These are phyloP conservation scores for Colletotrichum liaoningense DNA, from an alignment of 2,329 filamentous ascomycete genomes.

Conservation along the genomic window DNA sequence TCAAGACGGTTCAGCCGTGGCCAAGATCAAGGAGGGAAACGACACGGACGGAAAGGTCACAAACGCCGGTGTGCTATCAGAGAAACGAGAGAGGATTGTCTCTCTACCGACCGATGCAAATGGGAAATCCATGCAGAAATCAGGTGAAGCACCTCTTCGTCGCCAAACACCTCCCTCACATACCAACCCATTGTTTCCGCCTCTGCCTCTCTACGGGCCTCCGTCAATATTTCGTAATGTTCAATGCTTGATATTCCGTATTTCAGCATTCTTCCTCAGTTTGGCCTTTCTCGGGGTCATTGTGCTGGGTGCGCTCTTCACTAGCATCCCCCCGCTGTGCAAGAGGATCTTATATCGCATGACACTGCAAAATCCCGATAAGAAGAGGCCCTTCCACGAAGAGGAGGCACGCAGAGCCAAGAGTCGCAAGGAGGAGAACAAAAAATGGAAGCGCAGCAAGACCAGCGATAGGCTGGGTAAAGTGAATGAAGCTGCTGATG, in stretches of 20 bases:
- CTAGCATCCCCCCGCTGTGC: slow-evolving; percentile 67
- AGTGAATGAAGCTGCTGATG: slow-evolving; percentile 59
- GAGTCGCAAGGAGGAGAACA: slow-evolving; percentile 67
- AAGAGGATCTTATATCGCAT: slow-evolving; percentile 63
- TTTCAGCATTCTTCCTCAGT: slow-evolving; percentile 80
- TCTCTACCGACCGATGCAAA: slow-evolving; percentile 43
- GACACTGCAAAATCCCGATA: slow-evolving; percentile 70
- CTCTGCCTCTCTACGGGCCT: slow-evolving; percentile 83
- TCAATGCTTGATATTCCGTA: slow-evolving; percentile 73
- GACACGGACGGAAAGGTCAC: slow-evolving; percentile 42
- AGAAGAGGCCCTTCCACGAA: slow-evolving; percentile 74
- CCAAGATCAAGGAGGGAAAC: slow-evolving; percentile 37
- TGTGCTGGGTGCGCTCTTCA: slow-evolving; percentile 78
- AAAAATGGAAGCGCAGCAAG: slow-evolving; percentile 68
- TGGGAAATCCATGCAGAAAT: slow-evolving; percentile 52
- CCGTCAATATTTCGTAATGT: slow-evolving; percentile 73
- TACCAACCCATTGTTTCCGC: slow-evolving; percentile 86
- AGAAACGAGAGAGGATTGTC: slow-evolving; percentile 42
- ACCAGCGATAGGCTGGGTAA: slow-evolving; percentile 50
- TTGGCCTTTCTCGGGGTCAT: slow-evolving; percentile 81
- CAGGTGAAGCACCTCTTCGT: slow-evolving; percentile 58
- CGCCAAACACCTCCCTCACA: slow-evolving; percentile 70
- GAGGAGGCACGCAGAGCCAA: slow-evolving; percentile 75
- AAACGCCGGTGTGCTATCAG: slow-evolving; percentile 46
- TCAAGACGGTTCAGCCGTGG: slow-evolving; percentile 42